Conservation (phyloP, 1,284 basidiomycete genomes). For the Cutaneotrichosporon curvatum region DNA sequence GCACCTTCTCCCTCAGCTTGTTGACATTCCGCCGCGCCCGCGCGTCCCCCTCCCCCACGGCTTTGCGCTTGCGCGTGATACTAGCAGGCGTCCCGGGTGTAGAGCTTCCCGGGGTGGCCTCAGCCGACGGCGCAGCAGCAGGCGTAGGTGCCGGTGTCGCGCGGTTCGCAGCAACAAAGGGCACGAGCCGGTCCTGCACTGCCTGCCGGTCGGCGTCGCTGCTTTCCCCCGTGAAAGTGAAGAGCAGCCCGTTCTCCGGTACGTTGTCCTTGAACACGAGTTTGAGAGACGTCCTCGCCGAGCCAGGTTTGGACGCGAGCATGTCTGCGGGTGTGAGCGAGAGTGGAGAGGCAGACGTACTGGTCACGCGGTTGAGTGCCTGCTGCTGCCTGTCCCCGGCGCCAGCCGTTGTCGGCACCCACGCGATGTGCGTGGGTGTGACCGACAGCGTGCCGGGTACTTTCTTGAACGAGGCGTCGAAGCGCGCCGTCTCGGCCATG, state of each 20-base stretch:
- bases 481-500: constrained; percentile 18
- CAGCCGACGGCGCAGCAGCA: constrained; percentile 5
- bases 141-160: constrained; percentile 10
- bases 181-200: constrained; percentile 42
- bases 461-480: constrained; percentile 40
- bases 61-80: constrained; percentile 11
- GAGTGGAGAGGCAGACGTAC: constrained; percentile 19
- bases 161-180: constrained; percentile 39
- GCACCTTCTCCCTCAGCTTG: constrained; percentile 57
- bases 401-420: constrained; percentile 32
- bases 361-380: constrained; percentile 36
- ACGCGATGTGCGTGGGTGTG: constrained; percentile 36
- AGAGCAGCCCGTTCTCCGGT: constrained; percentile 38
- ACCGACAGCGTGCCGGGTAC: constrained; percentile 38
- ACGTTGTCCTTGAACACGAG: constrained; percentile 42
- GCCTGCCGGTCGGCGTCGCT: constrained; percentile 31
- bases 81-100: constrained; percentile 16
- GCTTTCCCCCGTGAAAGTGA: constrained; percentile 36
- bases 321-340: constrained; percentile 14
- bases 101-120: background rate
- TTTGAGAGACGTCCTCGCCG: constrained; percentile 35
- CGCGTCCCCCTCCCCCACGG: constrained; percentile 12
- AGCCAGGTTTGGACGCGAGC: constrained; percentile 41
- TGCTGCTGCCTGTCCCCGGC: constrained; percentile 41
- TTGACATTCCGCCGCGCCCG: constrained; percentile 48